Percentiles rank a stretch among this genome's conserved stretches.
These are phyloP conservation scores for Pterocarpus macrocarpus DNA, from an alignment of 306 rosid genomes.

Conservation along the genomic window DNA sequence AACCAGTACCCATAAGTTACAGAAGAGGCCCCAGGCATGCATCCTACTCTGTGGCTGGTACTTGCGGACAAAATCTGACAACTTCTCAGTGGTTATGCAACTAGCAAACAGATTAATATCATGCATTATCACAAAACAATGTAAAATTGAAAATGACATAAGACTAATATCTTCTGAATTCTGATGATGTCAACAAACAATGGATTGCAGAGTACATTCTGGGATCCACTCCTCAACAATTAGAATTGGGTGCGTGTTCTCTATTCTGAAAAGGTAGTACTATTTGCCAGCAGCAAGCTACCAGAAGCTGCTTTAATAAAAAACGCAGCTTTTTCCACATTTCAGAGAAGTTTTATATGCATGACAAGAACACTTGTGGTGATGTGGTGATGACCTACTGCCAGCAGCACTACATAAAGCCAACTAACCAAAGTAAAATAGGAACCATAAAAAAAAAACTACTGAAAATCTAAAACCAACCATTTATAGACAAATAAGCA, in stretches of 20 bases:
- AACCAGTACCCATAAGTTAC: conserved; percentile 30
- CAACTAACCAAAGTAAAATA: conserved; percentile 37
- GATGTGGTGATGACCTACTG: background rate
- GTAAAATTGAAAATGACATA: conserved; percentile 10
- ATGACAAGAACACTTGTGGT: conserved; percentile 33
- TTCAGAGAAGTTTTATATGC: conserved; percentile 23
- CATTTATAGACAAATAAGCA: conserved; percentile 27
- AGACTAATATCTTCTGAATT: conserved; percentile 27
- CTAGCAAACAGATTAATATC: conserved; percentile 17
- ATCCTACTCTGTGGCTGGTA: conserved; percentile 42
- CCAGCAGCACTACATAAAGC: conserved; percentile 41
- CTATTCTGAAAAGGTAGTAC: conserved; percentile 39
- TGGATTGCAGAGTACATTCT: conserved; percentile 37
- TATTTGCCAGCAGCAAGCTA: conserved; percentile 28
- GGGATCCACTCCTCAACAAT: conserved; percentile 45
- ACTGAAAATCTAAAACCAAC: conserved; percentile 42
- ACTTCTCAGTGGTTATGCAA: conserved; percentile 35
- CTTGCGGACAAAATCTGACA: conserved; percentile 30
- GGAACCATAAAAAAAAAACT: conserved; percentile 30
- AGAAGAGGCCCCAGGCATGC: conserved; percentile 42
- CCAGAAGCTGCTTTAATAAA: conserved; percentile 36
- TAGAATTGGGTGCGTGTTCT: conserved; percentile 38
- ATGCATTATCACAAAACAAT: conserved; percentile 39
- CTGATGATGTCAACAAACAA: conserved; percentile 36
- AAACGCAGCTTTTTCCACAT: conserved; percentile 41